Conservation (phyloP, 2,329 filamentous ascomycete species). For the Phaeosphaeriaceae sp. region DNA sequence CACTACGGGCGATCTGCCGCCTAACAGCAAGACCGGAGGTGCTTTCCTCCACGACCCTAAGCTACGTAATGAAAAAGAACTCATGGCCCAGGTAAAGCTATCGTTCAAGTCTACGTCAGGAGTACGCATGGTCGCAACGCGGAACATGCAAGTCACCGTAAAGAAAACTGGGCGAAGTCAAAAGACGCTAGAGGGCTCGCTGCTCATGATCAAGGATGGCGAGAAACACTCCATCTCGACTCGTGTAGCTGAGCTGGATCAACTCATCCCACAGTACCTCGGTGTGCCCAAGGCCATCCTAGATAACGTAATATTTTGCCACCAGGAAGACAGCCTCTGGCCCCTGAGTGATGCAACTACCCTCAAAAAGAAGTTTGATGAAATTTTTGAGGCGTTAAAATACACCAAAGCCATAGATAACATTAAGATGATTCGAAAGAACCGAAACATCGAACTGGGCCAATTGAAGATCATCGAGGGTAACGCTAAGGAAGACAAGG, state of each 20-base stretch:
- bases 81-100: constrained; percentile 89
- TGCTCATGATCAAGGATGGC: constrained; percentile 78
- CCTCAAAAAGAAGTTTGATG: constrained; percentile 93
- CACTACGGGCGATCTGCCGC: constrained; percentile 90
- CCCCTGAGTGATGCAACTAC: constrained; percentile 86
- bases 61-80: constrained; percentile 84
- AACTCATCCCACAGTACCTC: constrained; percentile 81
- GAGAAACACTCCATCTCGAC: constrained; percentile 81
- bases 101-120: constrained; percentile 82
- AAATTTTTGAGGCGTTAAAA: constrained; percentile 96
- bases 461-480: constrained; percentile 76
- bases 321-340: constrained; percentile 98
- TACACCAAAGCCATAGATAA: constrained; percentile 98
- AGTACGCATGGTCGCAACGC: constrained; percentile 79
- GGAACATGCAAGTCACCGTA: constrained; percentile 83
- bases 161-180: constrained; percentile 78
- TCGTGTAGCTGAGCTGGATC: constrained; percentile 79
- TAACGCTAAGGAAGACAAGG: constrained; percentile 82
- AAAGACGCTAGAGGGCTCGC: constrained; percentile 83
- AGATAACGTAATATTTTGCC: constrained; percentile 96
- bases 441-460: constrained; percentile 75
- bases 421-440: constrained; percentile 85
- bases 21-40: constrained; percentile 83
- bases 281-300: constrained; percentile 90
- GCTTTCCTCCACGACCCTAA: constrained; percentile 99